These are phyloP conservation scores for Diaporthe velutina DNA, from an alignment of 2,329 filamentous ascomycete species.

Conservation along the genomic window DNA sequence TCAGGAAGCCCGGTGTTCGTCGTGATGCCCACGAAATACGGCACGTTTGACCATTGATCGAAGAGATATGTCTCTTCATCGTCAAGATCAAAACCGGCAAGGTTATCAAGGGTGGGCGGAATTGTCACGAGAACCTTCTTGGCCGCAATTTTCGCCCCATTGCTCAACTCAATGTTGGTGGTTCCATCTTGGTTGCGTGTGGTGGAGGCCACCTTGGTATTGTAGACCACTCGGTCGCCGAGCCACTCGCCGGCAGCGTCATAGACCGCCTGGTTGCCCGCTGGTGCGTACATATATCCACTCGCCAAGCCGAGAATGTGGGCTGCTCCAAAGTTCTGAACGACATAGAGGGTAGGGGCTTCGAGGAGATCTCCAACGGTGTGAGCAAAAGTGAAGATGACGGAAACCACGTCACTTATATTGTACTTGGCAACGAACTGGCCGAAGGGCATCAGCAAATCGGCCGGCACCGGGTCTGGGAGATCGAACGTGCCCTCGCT, in stretches of 20 bases:
- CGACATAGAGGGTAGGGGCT: not conserved
- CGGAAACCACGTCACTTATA: constrained; percentile 13
- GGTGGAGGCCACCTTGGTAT: constrained; percentile 9
- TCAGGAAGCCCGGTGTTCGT: not conserved
- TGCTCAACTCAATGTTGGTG: not conserved
- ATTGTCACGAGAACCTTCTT: constrained; percentile 6
- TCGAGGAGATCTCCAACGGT: not conserved
- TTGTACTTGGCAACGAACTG: constrained; percentile 60
- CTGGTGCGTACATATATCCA: constrained; percentile 7
- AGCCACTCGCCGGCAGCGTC: constrained; percentile 12
- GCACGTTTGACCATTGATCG: constrained; percentile 6
- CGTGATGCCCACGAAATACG: constrained; percentile 4
- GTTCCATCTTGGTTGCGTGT: constrained; percentile 12
- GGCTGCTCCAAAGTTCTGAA: constrained; percentile 11
- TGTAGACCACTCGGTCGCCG: constrained; percentile 2
- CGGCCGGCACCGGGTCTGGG: constrained; percentile 46
- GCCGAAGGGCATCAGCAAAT: constrained; percentile 58
- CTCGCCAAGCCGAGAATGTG: constrained; percentile 16
- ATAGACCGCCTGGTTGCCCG: constrained; percentile 16
- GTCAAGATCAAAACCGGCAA: constrained; percentile 9
- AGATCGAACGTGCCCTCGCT: constrained; percentile 45
- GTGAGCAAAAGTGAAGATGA: constrained; percentile 12
- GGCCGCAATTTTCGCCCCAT: not conserved
- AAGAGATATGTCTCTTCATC: not conserved
- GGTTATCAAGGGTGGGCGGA: not conserved